Base-by-base conservation (phyloP, 495 filamentous ascomycete genomes). In the Cercophora sp. region DNA sequence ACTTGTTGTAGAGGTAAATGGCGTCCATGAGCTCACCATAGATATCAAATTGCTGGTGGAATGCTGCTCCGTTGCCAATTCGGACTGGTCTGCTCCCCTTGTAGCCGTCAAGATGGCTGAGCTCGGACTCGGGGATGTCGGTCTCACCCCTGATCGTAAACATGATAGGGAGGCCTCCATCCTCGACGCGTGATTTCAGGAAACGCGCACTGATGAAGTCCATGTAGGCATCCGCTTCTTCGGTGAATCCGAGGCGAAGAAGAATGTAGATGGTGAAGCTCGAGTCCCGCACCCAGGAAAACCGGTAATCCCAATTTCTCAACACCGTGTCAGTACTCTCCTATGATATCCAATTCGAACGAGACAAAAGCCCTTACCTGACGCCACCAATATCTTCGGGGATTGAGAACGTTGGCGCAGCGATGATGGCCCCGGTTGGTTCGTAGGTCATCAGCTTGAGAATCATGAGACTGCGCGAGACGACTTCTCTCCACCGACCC, bases 241-340 rank as follows among this genome's bases (percentile, higher is more conserved):
- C 74, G n/a, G 72, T 82, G 67, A 88, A 89, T 32, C 85, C 85
- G 60, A 87, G 78, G 18, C 86, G 82, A 8, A 89, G 74, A 16
- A 89, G 75, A 55, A 87, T 86, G 62, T 89, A 88, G 51, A 88
- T 80, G 4, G 84, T 87, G 66, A 88, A 89, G 39, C 82, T 83
- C 0, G 83, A 82, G 62, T 89, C 85, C 26, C 85, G 76, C 34
- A 89, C 83, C 85, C 85, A 89, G 32, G 78, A 85, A 64, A 79
- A 89, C 8, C 85, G 77, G 60, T 89, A 89, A 59, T 89, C 85
- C 85, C 85, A 88, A 56, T 88, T 89, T 72, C 76, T 62, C n/a
- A n/a, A n/a, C n/a, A n/a, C n/a, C n/a, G n/a, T n/a, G n/a, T n/a
- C n/a, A n/a, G n/a, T n/a, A n/a, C n/a, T n/a, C n/a, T n/a, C n/a